Base-by-base conservation (phyloP, 2,329 filamentous ascomycete genomes). In the Penicillium crustosum region DNA sequence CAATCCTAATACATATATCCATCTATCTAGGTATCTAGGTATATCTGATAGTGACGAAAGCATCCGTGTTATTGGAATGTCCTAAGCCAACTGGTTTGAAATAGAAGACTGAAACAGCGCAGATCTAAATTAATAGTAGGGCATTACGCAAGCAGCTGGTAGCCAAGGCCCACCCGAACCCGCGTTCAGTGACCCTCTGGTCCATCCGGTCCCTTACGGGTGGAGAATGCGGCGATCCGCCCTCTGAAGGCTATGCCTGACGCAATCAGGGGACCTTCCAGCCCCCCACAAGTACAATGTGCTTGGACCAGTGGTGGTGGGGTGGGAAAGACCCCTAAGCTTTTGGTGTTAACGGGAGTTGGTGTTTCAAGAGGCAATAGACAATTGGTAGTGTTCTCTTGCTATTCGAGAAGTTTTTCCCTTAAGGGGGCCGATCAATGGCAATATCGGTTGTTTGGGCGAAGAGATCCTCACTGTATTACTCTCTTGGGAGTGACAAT, bases 101-200 rank as follows among this genome's bases (percentile, higher is more conserved):
- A 61, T 61, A 60, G 41, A 61, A 60, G 48, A 39, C 56, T 60
- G 58, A 61, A 63, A 57, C 61, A 44, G 47, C 25, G 70, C 60
- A 70, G 71, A 73, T 73, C 71, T 61, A 68, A 71, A 72, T 72
- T 68, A 70, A 67, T 61, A 61, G 44, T 61, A 62, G 43, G 49
- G 65, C 70, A 72, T 74, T 74, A 74, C 72, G 72, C 72, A 74
- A 74, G 72, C 72, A 69, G 65, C 64, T 61, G 53, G 60, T 58
- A 59, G 68, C 64, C 62, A 66, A 63, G 71, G 55, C 65, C 67
- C 68, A 69, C 65, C 44, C 39, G 60, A 66, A 66, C 66, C 68
- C 66, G 65, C 66, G 62, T 65, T 67, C 66, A 66, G 66, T 62
- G 60, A 62, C 63, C 57, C 65, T 68, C 63, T 70, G 70, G 66